phyloP scores from a whole-genome alignment of 257 asterid species.

The Gentiana straminea region DNA sequence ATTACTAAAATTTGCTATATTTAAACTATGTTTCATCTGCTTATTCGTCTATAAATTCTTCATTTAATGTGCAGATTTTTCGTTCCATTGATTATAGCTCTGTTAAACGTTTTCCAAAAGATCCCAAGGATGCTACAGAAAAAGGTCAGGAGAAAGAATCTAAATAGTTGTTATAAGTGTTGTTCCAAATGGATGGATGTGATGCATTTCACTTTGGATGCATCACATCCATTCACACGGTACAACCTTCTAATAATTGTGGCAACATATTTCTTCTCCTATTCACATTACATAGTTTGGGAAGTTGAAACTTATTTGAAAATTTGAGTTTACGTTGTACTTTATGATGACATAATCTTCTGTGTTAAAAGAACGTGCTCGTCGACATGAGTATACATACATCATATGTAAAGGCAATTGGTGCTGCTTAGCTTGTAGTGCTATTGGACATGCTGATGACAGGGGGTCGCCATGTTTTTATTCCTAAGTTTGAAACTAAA shows the following conservation, averaged over 20 bases:
- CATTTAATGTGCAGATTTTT: conserved; percentile 37
- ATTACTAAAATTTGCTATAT: not conserved
- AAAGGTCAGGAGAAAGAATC: conserved; percentile 28
- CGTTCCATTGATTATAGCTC: conserved; percentile 93
- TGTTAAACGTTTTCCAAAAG: conserved; percentile 85
- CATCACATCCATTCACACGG: too few relatives aligned
- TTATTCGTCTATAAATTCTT: too few relatives aligned
- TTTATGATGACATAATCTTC: conserved; percentile 42
- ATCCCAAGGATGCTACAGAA: conserved; percentile 54
- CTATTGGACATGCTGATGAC: too few relatives aligned
- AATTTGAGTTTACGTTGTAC: not conserved
- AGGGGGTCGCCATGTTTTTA: conserved; percentile 59
- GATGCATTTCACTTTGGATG: not conserved
- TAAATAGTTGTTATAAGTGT: not conserved
- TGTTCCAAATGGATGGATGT: not conserved
- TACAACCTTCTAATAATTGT: too few relatives aligned
- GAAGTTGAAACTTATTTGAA: not conserved
- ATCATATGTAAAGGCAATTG: conserved; percentile 85
- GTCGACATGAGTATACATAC: conserved; percentile 93
- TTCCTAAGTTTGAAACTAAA: conserved; percentile 45
- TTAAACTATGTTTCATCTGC: too few relatives aligned
- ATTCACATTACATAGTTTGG: not conserved
- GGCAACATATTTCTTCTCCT: too few relatives aligned
- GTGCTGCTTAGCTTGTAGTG: conserved; percentile 32
- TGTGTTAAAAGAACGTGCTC: conserved; percentile 74